Conservation (phyloP, 768 basidiomycete genomes). For the Botryobasidium botryosum region DNA sequence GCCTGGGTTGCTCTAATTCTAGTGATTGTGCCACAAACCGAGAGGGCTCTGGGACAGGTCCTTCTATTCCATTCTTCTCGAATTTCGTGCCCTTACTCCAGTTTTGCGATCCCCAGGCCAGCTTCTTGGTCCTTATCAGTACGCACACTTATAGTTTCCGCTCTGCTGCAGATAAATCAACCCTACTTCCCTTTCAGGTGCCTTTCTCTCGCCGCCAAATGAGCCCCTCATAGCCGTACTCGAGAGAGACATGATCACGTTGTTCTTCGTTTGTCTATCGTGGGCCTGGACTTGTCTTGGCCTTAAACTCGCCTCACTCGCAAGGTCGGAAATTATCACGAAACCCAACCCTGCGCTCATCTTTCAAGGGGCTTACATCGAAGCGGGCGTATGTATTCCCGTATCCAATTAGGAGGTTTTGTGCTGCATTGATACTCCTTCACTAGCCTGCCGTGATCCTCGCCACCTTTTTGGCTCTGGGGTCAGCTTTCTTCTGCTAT, state of each 20-base stretch:
- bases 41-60: slow-evolving; percentile 42
- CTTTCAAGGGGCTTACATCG: slow-evolving; percentile 38
- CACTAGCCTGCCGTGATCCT: slow-evolving; percentile 39
- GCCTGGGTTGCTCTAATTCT: slow-evolving; percentile 45
- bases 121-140: slow-evolving; percentile 51
- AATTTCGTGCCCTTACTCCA: neutral
- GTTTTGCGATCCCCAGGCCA: slow-evolving; percentile 26
- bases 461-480: slow-evolving; percentile 45
- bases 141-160: slow-evolving; percentile 28
- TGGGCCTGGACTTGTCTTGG: slow-evolving; percentile 63
- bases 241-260: slow-evolving; percentile 43
- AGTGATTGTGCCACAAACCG: slow-evolving; percentile 36
- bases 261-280: slow-evolving; percentile 29
- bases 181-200: slow-evolving; percentile 39
- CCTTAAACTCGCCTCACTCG: slow-evolving; percentile 41
- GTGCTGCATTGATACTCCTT: slow-evolving; percentile 13
- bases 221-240: slow-evolving; percentile 53
- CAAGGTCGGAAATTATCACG: slow-evolving; percentile 29
- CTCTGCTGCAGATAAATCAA: slow-evolving; percentile 49
- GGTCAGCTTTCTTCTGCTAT: slow-evolving; percentile 38
- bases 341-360: slow-evolving; percentile 25
- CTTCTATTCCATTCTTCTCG: slow-evolving; percentile 9
- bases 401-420: slow-evolving; percentile 12
- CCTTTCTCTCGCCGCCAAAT: slow-evolving; percentile 46
- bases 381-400: slow-evolving; percentile 24